These are phyloP conservation scores for Syzygium syzygioides DNA, from an alignment of 441 rosid genomes.

Conservation along the genomic window DNA sequence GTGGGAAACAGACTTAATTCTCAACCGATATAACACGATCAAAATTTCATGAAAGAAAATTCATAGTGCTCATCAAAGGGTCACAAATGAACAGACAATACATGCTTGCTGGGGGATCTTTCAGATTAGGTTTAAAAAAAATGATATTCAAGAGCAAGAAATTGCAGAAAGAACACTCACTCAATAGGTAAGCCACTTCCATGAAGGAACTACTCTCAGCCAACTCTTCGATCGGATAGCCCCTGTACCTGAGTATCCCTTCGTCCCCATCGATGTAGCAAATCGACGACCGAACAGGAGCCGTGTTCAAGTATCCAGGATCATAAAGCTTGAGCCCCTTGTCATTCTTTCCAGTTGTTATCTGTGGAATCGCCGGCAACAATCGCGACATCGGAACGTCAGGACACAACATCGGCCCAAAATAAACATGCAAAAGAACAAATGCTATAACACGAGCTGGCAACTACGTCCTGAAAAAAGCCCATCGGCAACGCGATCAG, in stretches of 20 bases:
- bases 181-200: conserved; percentile 59
- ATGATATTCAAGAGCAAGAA: background rate
- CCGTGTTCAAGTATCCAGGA: conserved; percentile 91
- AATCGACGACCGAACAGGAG: conserved; percentile 79
- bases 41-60: background rate
- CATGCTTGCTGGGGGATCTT: background rate
- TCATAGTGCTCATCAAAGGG: background rate
- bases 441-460: background rate
- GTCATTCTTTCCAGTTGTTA: conserved; percentile 71
- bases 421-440: background rate
- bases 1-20: conserved; percentile 1
- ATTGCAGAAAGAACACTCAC: conserved; percentile 18
- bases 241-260: conserved; percentile 80
- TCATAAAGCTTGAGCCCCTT: conserved; percentile 85
- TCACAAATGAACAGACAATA: background rate
- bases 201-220: conserved; percentile 75
- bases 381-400: background rate
- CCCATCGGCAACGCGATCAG: background rate
- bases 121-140: background rate
- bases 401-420: background rate
- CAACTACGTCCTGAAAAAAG: background rate
- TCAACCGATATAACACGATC: background rate
- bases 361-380: conserved; percentile 27
- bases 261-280: conserved; percentile 88
- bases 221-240: conserved; percentile 77